Evolutionary conservation across 2,329 filamentous ascomycete genomes (phyloP).

Genomic region (Myriosclerotinia curreyana): DNA sequence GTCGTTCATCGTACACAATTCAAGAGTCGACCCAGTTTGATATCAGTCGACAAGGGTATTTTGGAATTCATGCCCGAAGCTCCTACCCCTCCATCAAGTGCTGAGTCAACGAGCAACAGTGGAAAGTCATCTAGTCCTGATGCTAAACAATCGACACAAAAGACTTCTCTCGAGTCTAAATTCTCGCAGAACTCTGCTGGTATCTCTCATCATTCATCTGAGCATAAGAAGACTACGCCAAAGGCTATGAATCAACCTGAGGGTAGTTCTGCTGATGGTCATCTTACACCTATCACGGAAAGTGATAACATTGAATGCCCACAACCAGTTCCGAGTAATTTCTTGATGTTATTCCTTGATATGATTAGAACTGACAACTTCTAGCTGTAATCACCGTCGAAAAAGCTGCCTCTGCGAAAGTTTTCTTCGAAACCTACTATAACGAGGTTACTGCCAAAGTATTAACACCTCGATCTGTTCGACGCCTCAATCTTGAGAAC

Average conservation of each 20-base stretch:
- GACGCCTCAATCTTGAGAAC: slow-evolving; percentile 60
- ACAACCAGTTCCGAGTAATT: slow-evolving; percentile 36
- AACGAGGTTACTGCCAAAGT: slow-evolving; percentile 60
- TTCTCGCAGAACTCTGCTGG: slow-evolving; percentile 36
- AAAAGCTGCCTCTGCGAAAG: slow-evolving; percentile 73
- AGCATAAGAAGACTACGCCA: slow-evolving; percentile 32
- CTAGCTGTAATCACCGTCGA: slow-evolving; percentile 61
- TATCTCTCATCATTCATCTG: slow-evolving; percentile 34
- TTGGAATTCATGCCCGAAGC: slow-evolving; percentile 30
- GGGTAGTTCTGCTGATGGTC: slow-evolving; percentile 29
- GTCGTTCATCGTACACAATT: slow-evolving; percentile 44
- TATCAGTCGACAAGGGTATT: slow-evolving; percentile 40
- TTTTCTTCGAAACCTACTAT: slow-evolving; percentile 83
- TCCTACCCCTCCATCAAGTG: slow-evolving; percentile 32
- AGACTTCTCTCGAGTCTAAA: slow-evolving; percentile 45
- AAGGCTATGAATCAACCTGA: slow-evolving; percentile 28
- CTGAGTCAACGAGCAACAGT: slow-evolving; percentile 33
- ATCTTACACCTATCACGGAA: slow-evolving; percentile 36
- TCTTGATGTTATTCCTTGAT: neutral
- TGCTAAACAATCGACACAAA: slow-evolving; percentile 36
- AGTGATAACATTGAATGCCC: slow-evolving; percentile 24
- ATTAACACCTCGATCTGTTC: slow-evolving; percentile 56
- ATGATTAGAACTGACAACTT: slow-evolving; percentile 2
- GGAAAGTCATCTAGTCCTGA: slow-evolving; percentile 36
- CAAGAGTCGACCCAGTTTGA: slow-evolving; percentile 42